Percentiles rank a stretch among this genome's conserved stretches.
phyloP scores from a whole-genome alignment of 805 yeast genomes.

The Yamadazyma scolyti region DNA sequence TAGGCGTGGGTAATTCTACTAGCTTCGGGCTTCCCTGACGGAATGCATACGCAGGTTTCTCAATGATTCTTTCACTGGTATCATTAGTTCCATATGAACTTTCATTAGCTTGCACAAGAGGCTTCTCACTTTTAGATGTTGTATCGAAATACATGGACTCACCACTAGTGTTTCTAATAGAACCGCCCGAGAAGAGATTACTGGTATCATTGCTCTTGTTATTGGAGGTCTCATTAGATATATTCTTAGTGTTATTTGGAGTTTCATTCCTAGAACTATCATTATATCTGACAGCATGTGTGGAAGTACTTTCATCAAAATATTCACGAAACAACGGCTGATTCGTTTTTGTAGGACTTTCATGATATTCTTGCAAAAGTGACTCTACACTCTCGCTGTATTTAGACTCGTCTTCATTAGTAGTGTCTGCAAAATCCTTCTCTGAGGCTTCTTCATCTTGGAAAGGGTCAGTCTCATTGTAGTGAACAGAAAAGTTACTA shows the following conservation, averaged over 20 bases:
- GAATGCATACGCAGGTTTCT: no score
- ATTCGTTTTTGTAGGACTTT: slow-evolving; percentile 2
- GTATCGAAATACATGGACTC: no score
- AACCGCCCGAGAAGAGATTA: no score
- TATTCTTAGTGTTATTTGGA: slow-evolving; percentile 7
- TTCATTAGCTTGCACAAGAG: no score
- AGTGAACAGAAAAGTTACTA: no score
- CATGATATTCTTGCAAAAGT: slow-evolving; percentile 25
- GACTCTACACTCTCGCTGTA: slow-evolving; percentile 28
- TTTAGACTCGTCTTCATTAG: slow-evolving; percentile 10
- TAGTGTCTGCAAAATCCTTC: slow-evolving; percentile 39
- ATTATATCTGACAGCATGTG: background rate
- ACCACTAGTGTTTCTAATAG: no score
- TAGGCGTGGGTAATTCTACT: no score
- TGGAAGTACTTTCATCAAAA: slow-evolving; percentile 17
- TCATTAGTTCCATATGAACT: no score
- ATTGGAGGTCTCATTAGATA: slow-evolving; percentile 16
- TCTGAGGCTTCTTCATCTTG: slow-evolving; percentile 10
- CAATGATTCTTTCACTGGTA: no score
- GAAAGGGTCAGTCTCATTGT: background rate
- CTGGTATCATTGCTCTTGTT: no score
- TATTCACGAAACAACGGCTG: slow-evolving; percentile 25
- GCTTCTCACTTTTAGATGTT: no score
- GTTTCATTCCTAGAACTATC: background rate
- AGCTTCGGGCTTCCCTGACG: no score